Evolutionary conservation across 352 stramenopile species (phyloP).

Genomic region (Globisporangium radiosum): DNA sequence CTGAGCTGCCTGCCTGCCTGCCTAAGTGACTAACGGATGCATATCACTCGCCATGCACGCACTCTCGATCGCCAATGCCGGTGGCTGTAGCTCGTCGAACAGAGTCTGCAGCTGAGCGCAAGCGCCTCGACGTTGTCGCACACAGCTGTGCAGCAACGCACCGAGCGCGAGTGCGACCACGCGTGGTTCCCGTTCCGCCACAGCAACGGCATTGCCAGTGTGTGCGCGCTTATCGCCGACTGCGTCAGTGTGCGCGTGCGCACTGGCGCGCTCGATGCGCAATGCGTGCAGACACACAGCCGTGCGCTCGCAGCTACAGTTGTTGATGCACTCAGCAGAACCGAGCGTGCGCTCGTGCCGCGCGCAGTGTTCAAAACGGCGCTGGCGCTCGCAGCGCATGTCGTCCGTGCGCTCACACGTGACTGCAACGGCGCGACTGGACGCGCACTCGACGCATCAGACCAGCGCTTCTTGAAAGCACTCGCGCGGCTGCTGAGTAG

Average conservation of each 20-base stretch:
- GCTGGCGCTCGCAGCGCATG: not conserved
- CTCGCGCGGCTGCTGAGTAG: slow-evolving; percentile 3
- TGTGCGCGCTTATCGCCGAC: slow-evolving; percentile 20
- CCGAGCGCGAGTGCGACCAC: slow-evolving; percentile 10
- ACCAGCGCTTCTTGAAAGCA: not conserved
- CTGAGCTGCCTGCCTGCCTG: too few species aligned
- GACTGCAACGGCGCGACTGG: not conserved
- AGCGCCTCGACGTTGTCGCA: not conserved
- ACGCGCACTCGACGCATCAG: not conserved
- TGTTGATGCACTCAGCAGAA: not conserved
- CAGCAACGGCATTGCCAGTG: slow-evolving; percentile 5
- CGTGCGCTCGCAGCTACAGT: slow-evolving; percentile 6
- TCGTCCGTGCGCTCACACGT: not conserved
- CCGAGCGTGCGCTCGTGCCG: too few species aligned
- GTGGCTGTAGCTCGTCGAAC: slow-evolving; percentile 3
- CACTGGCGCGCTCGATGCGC: slow-evolving; percentile 3
- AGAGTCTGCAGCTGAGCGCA: not conserved
- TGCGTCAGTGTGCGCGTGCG: slow-evolving; percentile 7
- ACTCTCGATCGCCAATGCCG: too few species aligned
- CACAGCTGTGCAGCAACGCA: not conserved
- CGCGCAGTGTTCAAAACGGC: not conserved
- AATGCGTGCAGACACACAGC: not conserved
- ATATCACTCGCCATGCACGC: too few species aligned
- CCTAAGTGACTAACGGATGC: too few species aligned
- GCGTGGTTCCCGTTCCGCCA: slow-evolving; percentile 51